Evolutionary conservation across 2,329 filamentous ascomycete species (phyloP), one percentile per base, ranked within the genome.

Genomic region (Fusarium chaquense): DNA sequence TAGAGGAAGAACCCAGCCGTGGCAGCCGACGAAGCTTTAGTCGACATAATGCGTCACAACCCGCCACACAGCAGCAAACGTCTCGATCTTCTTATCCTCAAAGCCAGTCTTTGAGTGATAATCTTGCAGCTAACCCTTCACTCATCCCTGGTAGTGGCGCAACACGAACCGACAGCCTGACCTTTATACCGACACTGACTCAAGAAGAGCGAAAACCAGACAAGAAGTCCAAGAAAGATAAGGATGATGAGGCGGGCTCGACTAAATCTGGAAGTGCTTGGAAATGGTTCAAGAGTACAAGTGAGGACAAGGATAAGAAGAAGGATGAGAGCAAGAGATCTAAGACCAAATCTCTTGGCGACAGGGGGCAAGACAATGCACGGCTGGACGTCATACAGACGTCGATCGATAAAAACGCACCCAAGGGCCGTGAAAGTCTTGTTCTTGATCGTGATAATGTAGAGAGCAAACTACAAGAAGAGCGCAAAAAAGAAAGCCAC

Each of bases 321-420:
- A 86, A 88, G 53, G 86, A 87, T 28, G 87, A 91, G 61, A 81
- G 83, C 52, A 94, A 91, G 77, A 90, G 90, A 73, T 86, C 87
- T 43, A 94, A 93, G 74, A 82, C 86, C 1, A 91, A 89, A 77
- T 79, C 79, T 15, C 81, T 83, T 12, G 78, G 80, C 2, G 83
- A 92, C 70, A 89, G 87, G 72, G 79, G 82, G 2, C 90, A 94
- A 69, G 94, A 97, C 74, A 94, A 90, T 72, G 91, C 92, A 22
- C 89, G 95, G 32, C 84, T 98, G 30, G 95, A 98, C 74, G 88
- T 97, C 24, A 84, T 97, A 24, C 94, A 98, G 76, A 92, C 89
- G 38, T 97, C 94, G 0, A 94, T 97, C 76, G 95, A 98, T 51
- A 87, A 84, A 44, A 83, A 80, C 12, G 83, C 85, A 3, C 84